phyloP scores from a whole-genome alignment of 2,329 filamentous ascomycete genomes.

The Aspergillus sp. region DNA sequence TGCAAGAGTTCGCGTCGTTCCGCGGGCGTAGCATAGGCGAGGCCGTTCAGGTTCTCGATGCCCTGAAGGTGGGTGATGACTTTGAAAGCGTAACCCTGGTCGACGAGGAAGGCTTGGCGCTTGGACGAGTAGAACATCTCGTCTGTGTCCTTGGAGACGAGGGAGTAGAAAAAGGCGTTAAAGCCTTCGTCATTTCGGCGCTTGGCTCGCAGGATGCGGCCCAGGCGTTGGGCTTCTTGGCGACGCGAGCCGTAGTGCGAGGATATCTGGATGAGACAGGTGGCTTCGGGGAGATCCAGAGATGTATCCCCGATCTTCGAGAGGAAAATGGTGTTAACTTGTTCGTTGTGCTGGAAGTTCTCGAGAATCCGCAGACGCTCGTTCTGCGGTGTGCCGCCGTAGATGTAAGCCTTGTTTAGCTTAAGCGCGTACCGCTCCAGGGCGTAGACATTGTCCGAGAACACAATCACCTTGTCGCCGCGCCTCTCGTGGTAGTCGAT shows the following conservation, averaged over 20 bases:
- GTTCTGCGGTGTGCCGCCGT: conserved; percentile 73
- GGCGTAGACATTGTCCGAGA: conserved; percentile 94
- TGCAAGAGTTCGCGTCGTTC: conserved; percentile 81
- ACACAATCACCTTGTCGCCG: conserved; percentile 96
- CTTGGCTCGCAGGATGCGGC: conserved; percentile 89
- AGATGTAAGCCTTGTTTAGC: conserved; percentile 81
- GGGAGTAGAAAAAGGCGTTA: conserved; percentile 97
- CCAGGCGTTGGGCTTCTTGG: conserved; percentile 89
- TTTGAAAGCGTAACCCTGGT: conserved; percentile 98
- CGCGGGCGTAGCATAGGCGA: conserved; percentile 69
- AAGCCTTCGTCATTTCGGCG: conserved; percentile 95
- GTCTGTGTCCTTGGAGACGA: conserved; percentile 93
- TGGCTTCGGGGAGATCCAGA: conserved; percentile 92
- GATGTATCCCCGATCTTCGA: conserved; percentile 98
- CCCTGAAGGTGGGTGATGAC: conserved; percentile 94
- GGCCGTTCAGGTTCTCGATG: conserved; percentile 71
- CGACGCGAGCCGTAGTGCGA: conserved; percentile 94
- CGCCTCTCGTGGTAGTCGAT: conserved; percentile 94
- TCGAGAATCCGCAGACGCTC: conserved; percentile 83
- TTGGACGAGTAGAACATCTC: conserved; percentile 99
- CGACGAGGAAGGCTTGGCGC: conserved; percentile 90
- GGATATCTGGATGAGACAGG: conserved; percentile 92
- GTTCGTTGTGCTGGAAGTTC: conserved; percentile 88
- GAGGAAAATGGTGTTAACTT: conserved; percentile 85
- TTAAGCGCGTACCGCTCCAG: conserved; percentile 77